Percentiles rank a stretch among this genome's conserved stretches.
These are phyloP conservation scores for Setomelanomma holmii DNA, from an alignment of 2,329 filamentous ascomycete species.

Conservation along the genomic window DNA sequence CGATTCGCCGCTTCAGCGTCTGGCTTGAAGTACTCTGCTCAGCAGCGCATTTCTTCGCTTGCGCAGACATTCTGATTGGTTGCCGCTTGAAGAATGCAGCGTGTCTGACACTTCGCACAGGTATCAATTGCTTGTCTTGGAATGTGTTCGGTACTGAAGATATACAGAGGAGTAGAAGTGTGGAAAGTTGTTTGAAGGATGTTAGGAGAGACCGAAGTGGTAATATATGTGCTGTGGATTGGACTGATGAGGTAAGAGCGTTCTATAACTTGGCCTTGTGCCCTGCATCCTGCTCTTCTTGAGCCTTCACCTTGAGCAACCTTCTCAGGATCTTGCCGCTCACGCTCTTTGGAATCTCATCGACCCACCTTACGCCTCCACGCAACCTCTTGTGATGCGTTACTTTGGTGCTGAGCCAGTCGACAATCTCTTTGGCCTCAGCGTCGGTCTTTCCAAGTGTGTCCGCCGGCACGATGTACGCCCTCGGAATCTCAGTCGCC, in stretches of 20 bases:
- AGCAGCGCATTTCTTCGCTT: not conserved
- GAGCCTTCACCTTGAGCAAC: conserved; percentile 52
- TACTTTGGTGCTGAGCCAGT: conserved; percentile 53
- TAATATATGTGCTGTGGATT: too few species aligned
- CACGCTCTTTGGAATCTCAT: conserved; percentile 57
- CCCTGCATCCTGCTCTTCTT: conserved; percentile 48
- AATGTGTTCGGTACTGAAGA: too few species aligned
- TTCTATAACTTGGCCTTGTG: conserved; percentile 53
- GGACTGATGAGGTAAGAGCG: not conserved
- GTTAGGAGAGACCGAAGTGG: too few species aligned
- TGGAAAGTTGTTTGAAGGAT: too few species aligned
- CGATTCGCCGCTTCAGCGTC: not conserved
- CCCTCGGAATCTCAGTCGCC: conserved; percentile 54
- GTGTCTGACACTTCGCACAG: too few species aligned
- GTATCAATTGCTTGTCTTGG: too few species aligned
- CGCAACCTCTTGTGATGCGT: conserved; percentile 57
- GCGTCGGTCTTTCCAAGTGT: conserved; percentile 40
- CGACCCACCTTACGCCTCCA: conserved; percentile 55
- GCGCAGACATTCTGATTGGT: not conserved
- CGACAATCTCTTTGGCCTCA: conserved; percentile 49
- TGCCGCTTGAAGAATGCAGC: too few species aligned
- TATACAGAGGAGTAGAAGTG: too few species aligned
- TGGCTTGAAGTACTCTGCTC: not conserved
- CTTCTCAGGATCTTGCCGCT: conserved; percentile 57
- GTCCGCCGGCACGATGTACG: conserved; percentile 44